Conservation (phyloP, 2,329 filamentous ascomycete species). For the Sphaerulina vaccinii region DNA sequence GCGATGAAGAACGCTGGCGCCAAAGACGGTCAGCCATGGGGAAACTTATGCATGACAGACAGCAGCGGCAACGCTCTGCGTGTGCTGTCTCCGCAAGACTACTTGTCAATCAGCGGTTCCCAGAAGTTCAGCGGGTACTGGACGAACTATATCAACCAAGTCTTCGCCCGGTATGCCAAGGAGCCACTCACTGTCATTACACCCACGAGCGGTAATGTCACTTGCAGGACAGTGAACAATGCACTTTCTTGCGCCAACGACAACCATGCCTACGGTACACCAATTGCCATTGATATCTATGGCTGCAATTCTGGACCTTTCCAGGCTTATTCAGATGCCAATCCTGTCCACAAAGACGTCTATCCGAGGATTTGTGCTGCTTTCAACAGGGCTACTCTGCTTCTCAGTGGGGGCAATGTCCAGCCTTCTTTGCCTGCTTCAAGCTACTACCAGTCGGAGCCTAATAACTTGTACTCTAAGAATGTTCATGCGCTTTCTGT, state of each 20-base stretch:
- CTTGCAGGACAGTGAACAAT: slow-evolving; percentile 47
- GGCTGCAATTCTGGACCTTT: slow-evolving; percentile 66
- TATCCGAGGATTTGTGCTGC: slow-evolving; percentile 71
- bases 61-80: background rate
- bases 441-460: slow-evolving; percentile 30
- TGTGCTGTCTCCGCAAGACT: background rate
- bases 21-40: slow-evolving; percentile 58
- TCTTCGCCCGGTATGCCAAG: slow-evolving; percentile 51
- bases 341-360: slow-evolving; percentile 53
- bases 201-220: slow-evolving; percentile 56
- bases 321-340: slow-evolving; percentile 42
- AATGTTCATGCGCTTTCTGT: slow-evolving; percentile 60
- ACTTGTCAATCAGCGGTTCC: background rate
- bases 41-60: background rate
- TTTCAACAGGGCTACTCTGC: slow-evolving; percentile 70
- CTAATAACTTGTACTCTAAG: slow-evolving; percentile 55
- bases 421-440: slow-evolving; percentile 42
- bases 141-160: slow-evolving; percentile 50
- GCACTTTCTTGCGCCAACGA: slow-evolving; percentile 42
- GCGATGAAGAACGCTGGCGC: background rate
- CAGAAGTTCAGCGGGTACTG: slow-evolving; percentile 50
- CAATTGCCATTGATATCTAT: slow-evolving; percentile 63
- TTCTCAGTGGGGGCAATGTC: slow-evolving; percentile 49
- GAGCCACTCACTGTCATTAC: slow-evolving; percentile 61
- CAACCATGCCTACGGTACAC: slow-evolving; percentile 53